phyloP scores from a whole-genome alignment of 306 rosid genomes.

The Rosa lucieae region DNA sequence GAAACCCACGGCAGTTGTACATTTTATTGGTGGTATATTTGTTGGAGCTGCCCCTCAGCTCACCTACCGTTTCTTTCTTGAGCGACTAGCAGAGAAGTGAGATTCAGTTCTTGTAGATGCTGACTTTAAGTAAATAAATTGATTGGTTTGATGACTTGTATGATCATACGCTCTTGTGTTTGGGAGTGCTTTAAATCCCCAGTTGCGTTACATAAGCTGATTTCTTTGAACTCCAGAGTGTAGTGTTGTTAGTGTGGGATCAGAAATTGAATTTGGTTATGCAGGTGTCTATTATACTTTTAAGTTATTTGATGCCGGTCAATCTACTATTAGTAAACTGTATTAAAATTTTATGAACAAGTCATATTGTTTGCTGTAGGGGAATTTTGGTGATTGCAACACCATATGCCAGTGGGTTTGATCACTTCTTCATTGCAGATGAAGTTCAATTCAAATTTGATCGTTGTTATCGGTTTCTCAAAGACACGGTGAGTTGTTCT shows the following conservation, averaged over 20 bases:
- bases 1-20: constrained; percentile 70
- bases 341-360: constrained; percentile 7
- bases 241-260: not conserved
- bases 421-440: constrained; percentile 94
- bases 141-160: not conserved
- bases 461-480: constrained; percentile 68
- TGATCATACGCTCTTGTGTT: not conserved
- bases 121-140: not conserved
- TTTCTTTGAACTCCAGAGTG: not conserved
- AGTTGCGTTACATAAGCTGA: not conserved
- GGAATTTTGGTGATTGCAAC: constrained; percentile 91
- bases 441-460: constrained; percentile 95
- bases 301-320: not conserved
- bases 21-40: constrained; percentile 94
- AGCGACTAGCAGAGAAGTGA: constrained; percentile 83
- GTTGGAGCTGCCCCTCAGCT: constrained; percentile 99
- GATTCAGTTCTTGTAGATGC: constrained; percentile 13
- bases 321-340: constrained; percentile 12
- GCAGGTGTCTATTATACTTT: not conserved
- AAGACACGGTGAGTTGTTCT: constrained; percentile 57
- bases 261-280: not conserved
- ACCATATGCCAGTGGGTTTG: constrained; percentile 98
- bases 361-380: constrained; percentile 36
- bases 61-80: constrained; percentile 88
- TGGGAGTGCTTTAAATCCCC: not conserved